Conservation (phyloP, 192 early-diverging fungal species). For the Umbelopsis vinacea region DNA sequence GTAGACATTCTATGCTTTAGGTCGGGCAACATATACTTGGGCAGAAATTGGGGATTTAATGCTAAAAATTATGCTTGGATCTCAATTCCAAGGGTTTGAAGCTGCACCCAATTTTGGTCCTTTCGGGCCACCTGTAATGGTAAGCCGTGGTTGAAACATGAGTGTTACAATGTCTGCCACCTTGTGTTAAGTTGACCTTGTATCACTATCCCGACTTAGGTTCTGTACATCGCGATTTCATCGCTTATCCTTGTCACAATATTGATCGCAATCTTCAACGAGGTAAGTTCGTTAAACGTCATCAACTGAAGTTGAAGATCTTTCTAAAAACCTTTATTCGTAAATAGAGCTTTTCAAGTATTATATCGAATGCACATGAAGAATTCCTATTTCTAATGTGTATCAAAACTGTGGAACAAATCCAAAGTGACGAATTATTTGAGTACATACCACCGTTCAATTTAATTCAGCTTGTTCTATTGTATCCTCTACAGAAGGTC, state of each 20-base stretch:
- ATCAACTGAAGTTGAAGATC: not conserved
- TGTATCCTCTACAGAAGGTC: constrained; percentile 36
- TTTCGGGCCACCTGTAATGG: constrained; percentile 47
- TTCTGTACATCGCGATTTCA: constrained; percentile 46
- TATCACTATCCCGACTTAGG: not conserved
- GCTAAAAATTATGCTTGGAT: constrained; percentile 47
- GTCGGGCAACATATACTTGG: constrained; percentile 13
- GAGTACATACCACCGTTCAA: constrained; percentile 52
- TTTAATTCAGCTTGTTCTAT: constrained; percentile 34
- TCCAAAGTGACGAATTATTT: constrained; percentile 45
- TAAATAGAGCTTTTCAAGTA: constrained; percentile 27
- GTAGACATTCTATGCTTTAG: constrained; percentile 4
- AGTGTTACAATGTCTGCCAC: not conserved
- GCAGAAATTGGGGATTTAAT: constrained; percentile 46
- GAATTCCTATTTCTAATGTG: constrained; percentile 50
- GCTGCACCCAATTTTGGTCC: constrained; percentile 38
- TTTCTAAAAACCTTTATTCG: not conserved
- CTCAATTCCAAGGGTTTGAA: constrained; percentile 46
- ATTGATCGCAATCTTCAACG: constrained; percentile 48
- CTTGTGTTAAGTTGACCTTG: not conserved
- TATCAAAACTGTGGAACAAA: constrained; percentile 50
- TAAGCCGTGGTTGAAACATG: not conserved
- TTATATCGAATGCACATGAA: constrained; percentile 49
- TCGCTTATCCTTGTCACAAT: constrained; percentile 45
- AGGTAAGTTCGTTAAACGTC: constrained; percentile 1